A percentile compares a stretch with the other conserved stretches of the same genome.
phyloP scores from a whole-genome alignment of 495 filamentous ascomycete genomes.

The Parathielavia appendiculata region DNA sequence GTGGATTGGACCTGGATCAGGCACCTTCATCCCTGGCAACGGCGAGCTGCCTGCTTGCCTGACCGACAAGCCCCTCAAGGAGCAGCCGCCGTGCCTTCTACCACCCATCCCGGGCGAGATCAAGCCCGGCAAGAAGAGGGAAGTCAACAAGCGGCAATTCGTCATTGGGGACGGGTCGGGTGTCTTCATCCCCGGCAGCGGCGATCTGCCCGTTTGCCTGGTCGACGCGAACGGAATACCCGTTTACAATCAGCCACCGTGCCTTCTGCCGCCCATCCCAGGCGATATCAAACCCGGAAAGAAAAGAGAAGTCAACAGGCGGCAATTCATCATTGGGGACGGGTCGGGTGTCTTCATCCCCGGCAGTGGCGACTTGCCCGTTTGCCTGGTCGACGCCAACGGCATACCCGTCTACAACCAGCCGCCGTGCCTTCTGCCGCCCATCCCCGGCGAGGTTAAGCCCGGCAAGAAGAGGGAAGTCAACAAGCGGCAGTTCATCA shows the following conservation, averaged over 20 bases:
- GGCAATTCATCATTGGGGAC: slow-evolving; percentile 22
- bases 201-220: slow-evolving; percentile 17
- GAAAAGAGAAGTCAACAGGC: slow-evolving; percentile 22
- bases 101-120: slow-evolving; percentile 27
- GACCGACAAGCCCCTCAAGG: slow-evolving; percentile 10
- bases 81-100: slow-evolving; percentile 22
- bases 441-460: slow-evolving; percentile 28
- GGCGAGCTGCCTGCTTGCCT: slow-evolving; percentile 14
- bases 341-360: slow-evolving; percentile 16
- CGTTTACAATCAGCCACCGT: slow-evolving; percentile 20
- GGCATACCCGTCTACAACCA: slow-evolving; percentile 17
- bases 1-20: slow-evolving; percentile 16
- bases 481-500: slow-evolving; percentile 23
- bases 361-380: slow-evolving; percentile 14
- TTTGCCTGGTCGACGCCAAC: slow-evolving; percentile 12
- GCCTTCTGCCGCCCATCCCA: slow-evolving; percentile 29
- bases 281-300: slow-evolving; percentile 27
- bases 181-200: slow-evolving; percentile 17
- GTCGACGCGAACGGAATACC: slow-evolving; percentile 5
- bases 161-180: slow-evolving; percentile 18
- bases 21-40: slow-evolving; percentile 10
- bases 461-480: slow-evolving; percentile 24
- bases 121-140: slow-evolving; percentile 16
- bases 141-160: slow-evolving; percentile 21
- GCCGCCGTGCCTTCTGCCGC: slow-evolving; percentile 28